Base-by-base conservation (phyloP, 2,329 filamentous ascomycete genomes). In the Myriangium duriaei region DNA sequence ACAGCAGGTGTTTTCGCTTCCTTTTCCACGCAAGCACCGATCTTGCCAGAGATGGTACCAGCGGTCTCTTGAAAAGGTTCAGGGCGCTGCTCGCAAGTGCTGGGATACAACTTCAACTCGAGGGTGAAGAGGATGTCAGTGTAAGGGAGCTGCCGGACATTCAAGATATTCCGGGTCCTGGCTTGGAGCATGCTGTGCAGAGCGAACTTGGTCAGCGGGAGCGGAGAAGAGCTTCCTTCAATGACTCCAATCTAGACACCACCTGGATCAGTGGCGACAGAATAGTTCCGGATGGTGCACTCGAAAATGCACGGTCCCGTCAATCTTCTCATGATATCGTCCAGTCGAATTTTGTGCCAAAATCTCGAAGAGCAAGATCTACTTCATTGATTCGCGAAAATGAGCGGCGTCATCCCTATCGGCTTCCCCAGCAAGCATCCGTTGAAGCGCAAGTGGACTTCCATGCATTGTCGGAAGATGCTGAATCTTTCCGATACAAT, bases 1-100 rank as follows among this genome's bases (percentile, higher is more conserved):
- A 87, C 51, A 76, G 77, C 49, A 74, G 81, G 48, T 79, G 86
- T 51, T 76, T 85, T 46, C 74, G 79, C 45, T 77, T 92, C 50
- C 62, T 94, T 40, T 83, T 91, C 55, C 79, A 79, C 50, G 75
- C 94, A 54, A 81, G 82, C 37, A 38, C 42, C 14, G 39, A 39
- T 7, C 26, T 30, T 15, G 36, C 39, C n/a, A 30, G 32, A 31
- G 67, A 68, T 41, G 70, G 71, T 32, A 59, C 69, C 32, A 62
- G 61, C 21, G 68, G 68, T 4, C 64, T 92, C 17, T 68, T 74
- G 45, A 73, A 79, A 41, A 81, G 79, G 48, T 87, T 91, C 50
- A 71, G 76, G 55, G 64, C 70, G 41, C 67, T 84, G 42, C 65
- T 92, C 46, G 64, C 62, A 11, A 69, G 73, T 34, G 76, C 85